A percentile compares a stretch with the other conserved stretches of the same genome.
phyloP scores from a whole-genome alignment of 495 filamentous ascomycete species.

The Aspergillus cavernicola region DNA sequence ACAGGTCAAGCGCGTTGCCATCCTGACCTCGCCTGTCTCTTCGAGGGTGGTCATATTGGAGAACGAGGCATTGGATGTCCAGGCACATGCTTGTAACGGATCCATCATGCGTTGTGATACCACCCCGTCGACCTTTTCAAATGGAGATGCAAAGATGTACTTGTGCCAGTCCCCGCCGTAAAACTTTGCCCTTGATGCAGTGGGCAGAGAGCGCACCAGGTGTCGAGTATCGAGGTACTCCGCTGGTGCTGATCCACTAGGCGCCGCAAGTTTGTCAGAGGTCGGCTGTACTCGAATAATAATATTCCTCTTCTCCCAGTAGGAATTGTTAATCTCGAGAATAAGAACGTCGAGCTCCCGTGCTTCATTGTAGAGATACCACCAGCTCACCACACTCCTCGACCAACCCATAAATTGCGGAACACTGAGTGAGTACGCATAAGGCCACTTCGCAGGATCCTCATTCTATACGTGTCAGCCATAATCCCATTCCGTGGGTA shows the following conservation, averaged over 20 bases:
- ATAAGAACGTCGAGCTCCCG: conserved; percentile 62
- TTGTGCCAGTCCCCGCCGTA: conserved; percentile 16
- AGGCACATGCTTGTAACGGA: background rate
- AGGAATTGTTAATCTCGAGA: conserved; percentile 76
- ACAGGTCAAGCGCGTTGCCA: conserved; percentile 9
- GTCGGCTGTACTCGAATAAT: conserved; percentile 1
- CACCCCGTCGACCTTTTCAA: conserved; percentile 11
- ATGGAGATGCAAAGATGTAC: conserved; percentile 13
- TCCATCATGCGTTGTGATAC: conserved; percentile 11
- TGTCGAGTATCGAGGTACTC: conserved; percentile 4
- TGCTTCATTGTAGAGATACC: conserved; percentile 66
- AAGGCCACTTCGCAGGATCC: conserved; percentile 31
- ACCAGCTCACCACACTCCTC: conserved; percentile 77
- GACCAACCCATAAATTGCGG: conserved; percentile 66
- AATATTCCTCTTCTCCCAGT: conserved; percentile 59
- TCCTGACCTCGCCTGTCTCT: conserved; percentile 5
- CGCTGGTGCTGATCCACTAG: background rate
- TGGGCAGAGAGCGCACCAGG: background rate
- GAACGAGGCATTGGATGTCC: conserved; percentile 7
- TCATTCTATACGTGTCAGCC: conserved; percentile 2
- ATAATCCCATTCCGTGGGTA: background rate
- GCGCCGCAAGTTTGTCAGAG: background rate
- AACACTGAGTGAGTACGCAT: conserved; percentile 67
- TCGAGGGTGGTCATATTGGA: conserved; percentile 11
- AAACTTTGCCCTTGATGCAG: background rate